phyloP scores from a whole-genome alignment of 1,139 yeast species.

The Suhomyces bokatorum region DNA sequence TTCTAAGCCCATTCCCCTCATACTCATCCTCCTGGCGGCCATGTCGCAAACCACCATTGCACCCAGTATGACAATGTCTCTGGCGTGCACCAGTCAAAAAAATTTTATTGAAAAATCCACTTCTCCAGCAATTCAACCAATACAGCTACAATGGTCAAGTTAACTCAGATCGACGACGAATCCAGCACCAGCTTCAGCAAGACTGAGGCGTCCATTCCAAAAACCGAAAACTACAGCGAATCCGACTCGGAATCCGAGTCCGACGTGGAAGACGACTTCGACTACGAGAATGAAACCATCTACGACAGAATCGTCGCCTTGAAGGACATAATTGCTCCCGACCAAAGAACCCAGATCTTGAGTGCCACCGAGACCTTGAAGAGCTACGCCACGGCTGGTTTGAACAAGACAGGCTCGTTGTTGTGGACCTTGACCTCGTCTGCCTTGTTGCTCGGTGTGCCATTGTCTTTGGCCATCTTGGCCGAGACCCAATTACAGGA shows the following conservation, averaged over 20 bases:
- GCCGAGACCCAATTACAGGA: conserved; percentile 93
- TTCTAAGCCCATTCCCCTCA: background rate
- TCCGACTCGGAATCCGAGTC: conserved; percentile 48
- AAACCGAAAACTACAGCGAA: conserved; percentile 28
- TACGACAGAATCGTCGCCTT: conserved; percentile 87
- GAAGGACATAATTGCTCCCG: conserved; percentile 89
- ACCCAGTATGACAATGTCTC: background rate
- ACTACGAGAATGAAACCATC: conserved; percentile 77
- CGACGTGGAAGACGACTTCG: conserved; percentile 72
- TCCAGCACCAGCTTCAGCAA: conserved; percentile 39
- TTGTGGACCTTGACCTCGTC: conserved; percentile 88
- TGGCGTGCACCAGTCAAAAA: conserved; percentile 11
- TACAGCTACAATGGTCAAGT: conserved; percentile 58
- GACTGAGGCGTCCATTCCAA: conserved; percentile 15
- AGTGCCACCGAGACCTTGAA: conserved; percentile 37
- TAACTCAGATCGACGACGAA: conserved; percentile 68
- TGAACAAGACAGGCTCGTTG: conserved; percentile 66
- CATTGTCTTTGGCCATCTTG: conserved; percentile 83
- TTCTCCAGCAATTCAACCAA: conserved; percentile 6
- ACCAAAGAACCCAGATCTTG: conserved; percentile 61
- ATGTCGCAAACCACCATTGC: no score
- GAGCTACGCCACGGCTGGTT: conserved; percentile 44
- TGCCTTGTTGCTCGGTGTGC: conserved; percentile 86
- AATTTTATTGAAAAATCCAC: conserved; percentile 7
- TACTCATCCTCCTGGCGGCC: background rate